Evolutionary conservation across 768 basidiomycete species (phyloP).

Genomic region (Lactarius sp.): DNA sequence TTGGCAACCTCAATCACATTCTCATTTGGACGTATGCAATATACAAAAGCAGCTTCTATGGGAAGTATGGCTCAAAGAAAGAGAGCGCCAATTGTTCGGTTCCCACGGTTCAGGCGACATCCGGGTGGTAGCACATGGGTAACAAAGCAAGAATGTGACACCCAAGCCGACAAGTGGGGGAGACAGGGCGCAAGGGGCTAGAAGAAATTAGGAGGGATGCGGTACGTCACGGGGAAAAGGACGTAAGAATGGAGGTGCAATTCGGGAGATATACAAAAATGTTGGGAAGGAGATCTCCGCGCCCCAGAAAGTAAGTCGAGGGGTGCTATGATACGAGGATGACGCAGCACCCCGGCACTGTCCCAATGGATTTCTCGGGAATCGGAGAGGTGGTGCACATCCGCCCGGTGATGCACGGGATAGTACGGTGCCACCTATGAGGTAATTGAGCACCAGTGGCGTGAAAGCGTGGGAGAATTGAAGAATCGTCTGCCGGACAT

Average conservation of each 20-base stretch:
- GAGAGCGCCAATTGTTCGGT: constrained; percentile 1
- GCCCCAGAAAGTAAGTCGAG: neutral
- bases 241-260: constrained; percentile 8
- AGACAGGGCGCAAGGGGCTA: neutral
- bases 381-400: neutral
- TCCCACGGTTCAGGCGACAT: neutral
- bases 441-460: neutral
- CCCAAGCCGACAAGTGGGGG: neutral
- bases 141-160: neutral
- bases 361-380: neutral
- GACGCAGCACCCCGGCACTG: neutral
- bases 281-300: constrained; percentile 6
- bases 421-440: neutral
- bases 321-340: neutral
- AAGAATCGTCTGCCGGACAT: neutral
- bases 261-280: constrained; percentile 1
- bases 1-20: constrained; percentile 7
- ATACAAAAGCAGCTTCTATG: constrained; percentile 16
- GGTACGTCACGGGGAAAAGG: constrained; percentile 5
- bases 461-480: constrained; percentile 8
- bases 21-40: constrained; percentile 8
- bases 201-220: neutral
- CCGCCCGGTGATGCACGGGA: neutral
- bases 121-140: neutral
- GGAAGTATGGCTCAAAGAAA: constrained; percentile 6